Percentiles rank a stretch among this genome's conserved stretches.
Evolutionary conservation across 257 asterid species (phyloP).

Genomic region (Fraxinus excelsior): DNA sequence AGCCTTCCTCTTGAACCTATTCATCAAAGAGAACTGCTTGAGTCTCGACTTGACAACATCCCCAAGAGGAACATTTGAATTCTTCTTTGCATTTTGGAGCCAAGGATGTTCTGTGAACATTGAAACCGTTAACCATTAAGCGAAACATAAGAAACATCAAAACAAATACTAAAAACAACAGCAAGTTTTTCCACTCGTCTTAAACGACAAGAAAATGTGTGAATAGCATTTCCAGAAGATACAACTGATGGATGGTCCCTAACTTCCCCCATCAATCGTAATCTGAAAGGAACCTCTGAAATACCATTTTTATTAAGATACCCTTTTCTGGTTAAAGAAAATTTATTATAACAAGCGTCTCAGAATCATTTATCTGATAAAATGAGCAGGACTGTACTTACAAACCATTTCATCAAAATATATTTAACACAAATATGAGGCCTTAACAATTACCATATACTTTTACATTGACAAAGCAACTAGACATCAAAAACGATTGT

Average conservation of each 20-base stretch:
- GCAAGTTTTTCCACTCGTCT: neutral
- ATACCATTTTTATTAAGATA: neutral
- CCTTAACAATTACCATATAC: neutral
- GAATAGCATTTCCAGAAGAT: conserved; percentile 10
- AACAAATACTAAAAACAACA: conserved; percentile 7
- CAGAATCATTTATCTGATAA: neutral
- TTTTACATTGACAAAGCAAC: neutral
- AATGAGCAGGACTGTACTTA: neutral
- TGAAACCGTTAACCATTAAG: conserved; percentile 21
- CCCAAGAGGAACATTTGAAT: conserved; percentile 92
- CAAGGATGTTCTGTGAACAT: conserved; percentile 73
- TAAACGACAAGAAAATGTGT: neutral
- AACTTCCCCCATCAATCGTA: neutral
- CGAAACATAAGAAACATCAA: conserved; percentile 15
- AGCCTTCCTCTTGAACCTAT: conserved; percentile 95
- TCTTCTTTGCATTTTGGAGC: conserved; percentile 92
- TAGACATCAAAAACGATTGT: neutral
- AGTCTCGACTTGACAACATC: conserved; percentile 94
- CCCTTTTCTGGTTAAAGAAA: neutral
- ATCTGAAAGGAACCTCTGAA: neutral
- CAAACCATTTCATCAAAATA: neutral
- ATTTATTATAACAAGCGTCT: neutral
- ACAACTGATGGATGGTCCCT: conserved; percentile 12
- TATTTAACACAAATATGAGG: neutral
- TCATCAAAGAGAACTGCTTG: conserved; percentile 91